These are phyloP conservation scores for Fusarium brachygibbosum DNA, from an alignment of 2,329 filamentous ascomycete genomes.

Conservation along the genomic window DNA sequence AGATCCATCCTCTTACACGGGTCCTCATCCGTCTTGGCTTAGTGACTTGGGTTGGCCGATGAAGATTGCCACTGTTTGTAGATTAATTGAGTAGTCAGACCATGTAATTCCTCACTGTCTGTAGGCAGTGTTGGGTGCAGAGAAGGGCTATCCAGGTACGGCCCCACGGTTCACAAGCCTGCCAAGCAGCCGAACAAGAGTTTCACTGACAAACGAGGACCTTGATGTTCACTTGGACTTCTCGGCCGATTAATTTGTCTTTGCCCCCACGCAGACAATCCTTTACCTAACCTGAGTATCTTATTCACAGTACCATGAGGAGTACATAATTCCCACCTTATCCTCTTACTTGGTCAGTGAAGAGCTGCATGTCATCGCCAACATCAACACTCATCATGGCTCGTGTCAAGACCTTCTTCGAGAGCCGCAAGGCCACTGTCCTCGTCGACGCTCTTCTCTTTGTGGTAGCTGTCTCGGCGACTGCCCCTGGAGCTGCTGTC, in stretches of 20 bases:
- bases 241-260: background rate
- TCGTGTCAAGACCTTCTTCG: slow-evolving; percentile 21
- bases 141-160: slow-evolving; percentile 17
- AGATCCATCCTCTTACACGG: slow-evolving; percentile 8
- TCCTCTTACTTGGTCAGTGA: background rate
- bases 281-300: rapidly evolving
- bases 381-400: slow-evolving; percentile 29
- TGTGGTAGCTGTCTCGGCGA: slow-evolving; percentile 39
- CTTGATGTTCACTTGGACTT: slow-evolving; percentile 29
- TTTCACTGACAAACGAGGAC: slow-evolving; percentile 40
- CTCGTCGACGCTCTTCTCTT: slow-evolving; percentile 32
- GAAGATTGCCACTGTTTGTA: background rate
- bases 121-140: background rate
- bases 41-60: background rate
- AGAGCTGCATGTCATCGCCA: background rate
- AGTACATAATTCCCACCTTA: slow-evolving; percentile 18
- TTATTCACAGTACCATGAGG: background rate
- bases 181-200: slow-evolving; percentile 2
- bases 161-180: slow-evolving; percentile 24
- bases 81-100: background rate
- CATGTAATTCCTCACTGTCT: background rate
- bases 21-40: background rate
- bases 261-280: slow-evolving; percentile 17
- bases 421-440: slow-evolving; percentile 24
- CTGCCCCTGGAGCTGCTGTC: slow-evolving; percentile 30